A percentile compares a stretch with the other conserved stretches of the same genome.
Evolutionary conservation across 257 asterid species (phyloP).

Genomic region (Lycium ferocissimum): DNA sequence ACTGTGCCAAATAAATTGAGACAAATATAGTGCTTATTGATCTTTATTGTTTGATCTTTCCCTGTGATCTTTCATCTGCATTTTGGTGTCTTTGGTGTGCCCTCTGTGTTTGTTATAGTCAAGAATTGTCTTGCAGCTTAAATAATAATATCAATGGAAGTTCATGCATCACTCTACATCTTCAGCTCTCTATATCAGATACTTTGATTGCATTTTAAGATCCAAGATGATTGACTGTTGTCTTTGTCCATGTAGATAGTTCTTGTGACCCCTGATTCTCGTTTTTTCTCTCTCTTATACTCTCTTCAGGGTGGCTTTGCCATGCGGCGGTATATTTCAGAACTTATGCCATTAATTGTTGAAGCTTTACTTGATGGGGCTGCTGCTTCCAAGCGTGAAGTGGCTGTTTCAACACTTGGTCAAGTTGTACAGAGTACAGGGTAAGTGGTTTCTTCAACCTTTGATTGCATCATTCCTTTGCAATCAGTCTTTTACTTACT

Average conservation of each 20-base stretch:
- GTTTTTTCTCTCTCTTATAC: conserved; percentile 32
- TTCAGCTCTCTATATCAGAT: neutral
- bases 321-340: conserved; percentile 94
- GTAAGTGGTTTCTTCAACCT: conserved; percentile 52
- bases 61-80: conserved; percentile 19
- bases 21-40: conserved; percentile 20
- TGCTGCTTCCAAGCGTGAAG: conserved; percentile 96
- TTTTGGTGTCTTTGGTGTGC: conserved; percentile 17
- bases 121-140: conserved; percentile 21
- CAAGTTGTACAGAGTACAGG: conserved; percentile 99
- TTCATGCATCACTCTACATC: neutral
- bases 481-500: conserved; percentile 6
- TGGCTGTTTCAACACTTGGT: conserved; percentile 97
- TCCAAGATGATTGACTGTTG: neutral
- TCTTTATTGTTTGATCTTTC: neutral
- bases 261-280: conserved; percentile 21
- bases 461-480: conserved; percentile 28
- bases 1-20: neutral
- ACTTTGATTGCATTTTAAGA: neutral
- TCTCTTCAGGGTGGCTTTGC: conserved; percentile 91
- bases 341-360: conserved; percentile 93
- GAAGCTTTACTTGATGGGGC: conserved; percentile 97
- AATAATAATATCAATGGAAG: neutral
- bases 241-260: conserved; percentile 10
- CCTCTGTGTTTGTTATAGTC: neutral